Evolutionary conservation across 2,329 filamentous ascomycete genomes (phyloP), one percentile per base, ranked within the genome.

Genomic region (Bisporella sp.): DNA sequence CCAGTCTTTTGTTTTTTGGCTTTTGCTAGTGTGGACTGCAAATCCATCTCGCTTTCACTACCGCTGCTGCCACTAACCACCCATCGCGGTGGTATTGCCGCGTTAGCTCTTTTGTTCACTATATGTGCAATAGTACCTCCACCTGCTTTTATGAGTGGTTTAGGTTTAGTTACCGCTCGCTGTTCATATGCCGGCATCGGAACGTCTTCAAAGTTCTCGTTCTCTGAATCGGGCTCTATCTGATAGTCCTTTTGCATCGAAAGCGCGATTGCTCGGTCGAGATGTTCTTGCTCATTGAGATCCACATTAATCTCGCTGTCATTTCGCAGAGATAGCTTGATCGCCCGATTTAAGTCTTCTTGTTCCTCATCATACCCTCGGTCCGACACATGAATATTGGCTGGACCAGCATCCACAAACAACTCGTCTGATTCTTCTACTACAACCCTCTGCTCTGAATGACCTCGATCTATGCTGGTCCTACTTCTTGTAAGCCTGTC

Each of bases 241-340:
- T 67, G 70, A 53, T 82, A 73, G 45, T 84, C 76, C n/a, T 73
- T 84, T 58, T 84, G 78, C 37, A 97, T 70, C 5, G 92, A 97
- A 68, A 97, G 75, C 2, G 87, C 86, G 62, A 97, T 96, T 9
- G 92, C 91, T 54, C 77, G 78, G 52, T 82, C 82, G 5, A 97
- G 73, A 47, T 96, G 89, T 55, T 87, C 83, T 13, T 91, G 86
- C 39, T 87, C 82, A 12, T 77, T 74, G 6, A 72, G 67, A 39
- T 74, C 70, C 12, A 48, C 55, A 40, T 51, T 49, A 4, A 30
- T 31, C n/a, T 47, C 48, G 5, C 41, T 48, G 31, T 60, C 59
- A 41, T 57, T 82, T 57, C 84, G 79, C 33, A 96, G 69, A 50
- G 2, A 53, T 28, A 29, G 35, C 21, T 12, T 45, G 41, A 49